Evolutionary conservation across 352 stramenopile species (phyloP).

Genomic region (Phytophthora citricola): DNA sequence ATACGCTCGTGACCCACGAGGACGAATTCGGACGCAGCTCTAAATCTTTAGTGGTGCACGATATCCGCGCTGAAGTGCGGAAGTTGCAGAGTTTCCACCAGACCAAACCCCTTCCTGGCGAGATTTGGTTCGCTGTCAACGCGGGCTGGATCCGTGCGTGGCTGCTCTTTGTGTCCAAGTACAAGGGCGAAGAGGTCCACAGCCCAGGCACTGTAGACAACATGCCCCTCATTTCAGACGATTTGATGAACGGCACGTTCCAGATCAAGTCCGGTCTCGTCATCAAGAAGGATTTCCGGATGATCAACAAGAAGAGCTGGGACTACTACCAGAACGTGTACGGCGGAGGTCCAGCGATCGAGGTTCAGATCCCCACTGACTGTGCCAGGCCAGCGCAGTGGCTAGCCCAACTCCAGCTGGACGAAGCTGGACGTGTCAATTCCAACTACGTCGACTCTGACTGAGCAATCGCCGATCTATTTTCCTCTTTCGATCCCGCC

Average conservation of each 20-base stretch:
- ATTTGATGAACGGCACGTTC: slow-evolving; percentile 71
- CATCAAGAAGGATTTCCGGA: slow-evolving; percentile 80
- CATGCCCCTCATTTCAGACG: slow-evolving; percentile 76
- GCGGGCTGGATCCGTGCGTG: slow-evolving; percentile 73
- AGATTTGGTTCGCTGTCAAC: slow-evolving; percentile 75
- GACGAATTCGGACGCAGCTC: slow-evolving; percentile 67
- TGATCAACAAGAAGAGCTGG: slow-evolving; percentile 86
- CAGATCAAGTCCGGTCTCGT: slow-evolving; percentile 59
- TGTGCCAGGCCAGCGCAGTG: slow-evolving; percentile 61
- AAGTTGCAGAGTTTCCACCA: slow-evolving; percentile 75
- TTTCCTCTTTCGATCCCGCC: slow-evolving; percentile 3
- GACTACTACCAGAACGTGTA: slow-evolving; percentile 79
- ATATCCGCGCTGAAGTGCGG: slow-evolving; percentile 69
- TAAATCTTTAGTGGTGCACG: slow-evolving; percentile 49
- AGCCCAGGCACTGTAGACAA: slow-evolving; percentile 75
- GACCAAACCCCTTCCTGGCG: slow-evolving; percentile 56
- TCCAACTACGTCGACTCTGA: slow-evolving; percentile 68
- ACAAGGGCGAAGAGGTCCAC: slow-evolving; percentile 63
- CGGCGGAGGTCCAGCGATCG: slow-evolving; percentile 69
- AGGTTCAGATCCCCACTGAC: slow-evolving; percentile 66
- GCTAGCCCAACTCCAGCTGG: slow-evolving; percentile 57
- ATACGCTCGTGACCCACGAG: slow-evolving; percentile 66
- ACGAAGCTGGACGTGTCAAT: slow-evolving; percentile 62
- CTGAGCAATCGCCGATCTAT: slow-evolving; percentile 11
- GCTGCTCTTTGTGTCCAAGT: slow-evolving; percentile 79